A percentile compares a stretch with the other conserved stretches of the same genome.
phyloP scores from a whole-genome alignment of 176 grass and related monocot genomes.

The Stipa capillata region DNA sequence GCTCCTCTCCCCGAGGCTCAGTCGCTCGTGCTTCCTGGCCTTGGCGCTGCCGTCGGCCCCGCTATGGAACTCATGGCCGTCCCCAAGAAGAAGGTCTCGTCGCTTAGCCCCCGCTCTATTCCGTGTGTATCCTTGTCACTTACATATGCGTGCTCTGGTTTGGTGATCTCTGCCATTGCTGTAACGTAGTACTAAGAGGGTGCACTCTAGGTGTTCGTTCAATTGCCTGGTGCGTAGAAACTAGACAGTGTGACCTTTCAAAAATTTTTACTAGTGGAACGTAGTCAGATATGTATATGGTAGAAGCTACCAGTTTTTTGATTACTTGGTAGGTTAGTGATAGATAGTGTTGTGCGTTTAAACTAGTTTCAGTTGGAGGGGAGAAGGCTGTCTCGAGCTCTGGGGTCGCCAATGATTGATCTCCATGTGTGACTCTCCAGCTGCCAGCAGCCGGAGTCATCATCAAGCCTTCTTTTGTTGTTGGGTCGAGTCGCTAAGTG shows the following conservation, averaged over 20 bases:
- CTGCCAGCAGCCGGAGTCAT: no score
- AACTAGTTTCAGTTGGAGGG: neutral
- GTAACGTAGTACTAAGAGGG: neutral
- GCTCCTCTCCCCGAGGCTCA: slow-evolving; percentile 9
- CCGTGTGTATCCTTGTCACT: neutral
- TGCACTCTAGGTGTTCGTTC: slow-evolving; percentile 26
- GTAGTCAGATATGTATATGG: neutral
- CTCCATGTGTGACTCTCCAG: no score
- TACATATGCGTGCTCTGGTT: neutral
- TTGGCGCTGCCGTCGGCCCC: neutral
- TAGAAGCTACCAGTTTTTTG: neutral
- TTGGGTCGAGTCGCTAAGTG: no score
- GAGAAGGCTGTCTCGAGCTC: no score
- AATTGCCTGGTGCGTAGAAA: neutral
- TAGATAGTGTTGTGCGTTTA: neutral
- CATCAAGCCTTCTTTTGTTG: no score
- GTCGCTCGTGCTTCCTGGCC: slow-evolving; percentile 26
- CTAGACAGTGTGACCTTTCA: neutral
- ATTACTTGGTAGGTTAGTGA: neutral
- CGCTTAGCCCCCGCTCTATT: neutral
- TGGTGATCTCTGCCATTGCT: neutral
- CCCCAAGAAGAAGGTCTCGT: slow-evolving; percentile 72
- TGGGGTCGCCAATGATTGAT: no score
- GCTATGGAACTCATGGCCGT: slow-evolving; percentile 83
- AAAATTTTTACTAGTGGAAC: neutral